Evolutionary conservation across 192 early-diverging fungal genomes (phyloP).

Genomic region (Allomyces arbusculus): DNA sequence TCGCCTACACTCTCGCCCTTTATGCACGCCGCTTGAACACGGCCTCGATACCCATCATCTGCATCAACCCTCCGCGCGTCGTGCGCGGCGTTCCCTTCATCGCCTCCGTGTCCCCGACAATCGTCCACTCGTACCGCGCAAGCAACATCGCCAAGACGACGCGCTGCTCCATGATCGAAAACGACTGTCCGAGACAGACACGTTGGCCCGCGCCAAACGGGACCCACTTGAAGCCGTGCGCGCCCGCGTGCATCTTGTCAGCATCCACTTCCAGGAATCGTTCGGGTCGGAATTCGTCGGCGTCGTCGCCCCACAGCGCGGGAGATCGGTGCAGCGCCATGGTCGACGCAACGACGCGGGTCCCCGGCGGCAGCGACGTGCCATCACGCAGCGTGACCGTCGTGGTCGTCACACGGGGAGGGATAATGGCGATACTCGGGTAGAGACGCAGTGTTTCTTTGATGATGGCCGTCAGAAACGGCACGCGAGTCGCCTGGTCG

Average conservation of each 20-base stretch:
- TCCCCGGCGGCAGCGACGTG: conserved; percentile 16
- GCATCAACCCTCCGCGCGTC: no score
- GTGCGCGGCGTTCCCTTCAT: neutral
- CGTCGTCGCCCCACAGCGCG: conserved; percentile 15
- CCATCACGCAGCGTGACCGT: conserved; percentile 3
- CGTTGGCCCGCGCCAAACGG: conserved; percentile 5
- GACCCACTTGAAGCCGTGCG: conserved; percentile 2
- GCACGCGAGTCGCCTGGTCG: neutral
- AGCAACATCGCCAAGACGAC: conserved; percentile 3
- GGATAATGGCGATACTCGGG: neutral
- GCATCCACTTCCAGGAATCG: conserved; percentile 10
- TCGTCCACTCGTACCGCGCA: neutral
- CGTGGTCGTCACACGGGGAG: neutral
- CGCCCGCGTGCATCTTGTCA: conserved; percentile 4
- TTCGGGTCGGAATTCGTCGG: conserved; percentile 21
- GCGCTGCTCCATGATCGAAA: conserved; percentile 5
- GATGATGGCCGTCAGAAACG: neutral
- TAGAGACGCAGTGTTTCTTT: neutral
- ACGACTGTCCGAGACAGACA: conserved; percentile 6
- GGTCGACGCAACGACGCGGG: conserved; percentile 15
- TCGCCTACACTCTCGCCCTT: no score
- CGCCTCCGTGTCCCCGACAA: neutral
- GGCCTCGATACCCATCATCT: no score
- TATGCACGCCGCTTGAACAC: no score
- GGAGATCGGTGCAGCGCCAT: conserved; percentile 24